A percentile compares a stretch with the other conserved stretches of the same genome.
Conservation (phyloP, 169 alveolate genomes). For the Plasmodium vivax region DNA sequence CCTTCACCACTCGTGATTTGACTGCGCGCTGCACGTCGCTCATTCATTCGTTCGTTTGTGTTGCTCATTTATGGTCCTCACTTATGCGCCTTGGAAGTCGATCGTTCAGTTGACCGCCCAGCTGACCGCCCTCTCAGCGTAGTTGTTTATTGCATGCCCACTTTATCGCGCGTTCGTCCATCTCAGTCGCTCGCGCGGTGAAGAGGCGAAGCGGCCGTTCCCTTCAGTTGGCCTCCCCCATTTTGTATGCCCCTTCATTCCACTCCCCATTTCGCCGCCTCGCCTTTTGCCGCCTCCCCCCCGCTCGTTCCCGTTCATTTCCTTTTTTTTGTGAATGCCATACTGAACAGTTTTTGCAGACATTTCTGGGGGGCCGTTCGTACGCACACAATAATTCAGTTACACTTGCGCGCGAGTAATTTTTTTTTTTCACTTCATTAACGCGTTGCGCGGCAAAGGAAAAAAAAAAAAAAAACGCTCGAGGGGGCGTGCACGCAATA, state of each 20-base stretch:
- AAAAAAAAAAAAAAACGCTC: not conserved
- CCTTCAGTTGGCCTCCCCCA: not conserved
- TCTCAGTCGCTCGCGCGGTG: not conserved
- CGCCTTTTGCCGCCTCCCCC: not conserved
- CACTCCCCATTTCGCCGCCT: not conserved
- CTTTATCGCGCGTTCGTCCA: not conserved
- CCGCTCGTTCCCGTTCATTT: not conserved
- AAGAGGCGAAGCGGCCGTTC: not conserved
- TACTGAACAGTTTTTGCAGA: conserved; percentile 13
- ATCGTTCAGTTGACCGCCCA: not conserved
- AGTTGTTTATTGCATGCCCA: not conserved
- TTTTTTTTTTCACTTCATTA: not conserved
- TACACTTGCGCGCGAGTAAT: conserved; percentile 2
- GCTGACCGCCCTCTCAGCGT: not conserved
- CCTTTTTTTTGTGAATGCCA: conserved; percentile 4
- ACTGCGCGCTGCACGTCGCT: not conserved
- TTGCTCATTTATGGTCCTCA: not conserved
- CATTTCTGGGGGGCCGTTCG: not conserved
- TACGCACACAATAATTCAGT: conserved; percentile 10
- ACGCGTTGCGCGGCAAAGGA: not conserved
- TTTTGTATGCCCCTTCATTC: not conserved
- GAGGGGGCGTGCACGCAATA: not conserved
- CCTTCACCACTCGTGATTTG: not conserved
- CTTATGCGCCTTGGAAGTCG: not conserved
- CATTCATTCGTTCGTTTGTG: not conserved